Evolutionary conservation across 1,139 yeast genomes (phyloP), one percentile per base, ranked within the genome.

Genomic region (Pichia sp.): DNA sequence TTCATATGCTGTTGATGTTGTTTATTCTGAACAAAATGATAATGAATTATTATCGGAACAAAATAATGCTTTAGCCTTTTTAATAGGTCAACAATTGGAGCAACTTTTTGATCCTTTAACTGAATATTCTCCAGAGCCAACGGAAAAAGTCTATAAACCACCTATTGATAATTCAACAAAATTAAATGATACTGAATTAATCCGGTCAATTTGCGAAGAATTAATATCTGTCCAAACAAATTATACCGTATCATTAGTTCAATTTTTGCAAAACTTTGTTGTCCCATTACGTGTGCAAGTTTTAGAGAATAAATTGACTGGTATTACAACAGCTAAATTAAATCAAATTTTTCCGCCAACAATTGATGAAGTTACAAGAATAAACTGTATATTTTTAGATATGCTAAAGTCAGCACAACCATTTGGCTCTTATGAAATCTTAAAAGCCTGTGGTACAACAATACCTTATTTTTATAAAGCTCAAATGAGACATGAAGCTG

Each of bases 381-480:
- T 90, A 35, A 89, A 89, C 59, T 86, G 95, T 60, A 80, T 90
- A 5, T 77, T 87, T 48, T 75, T 84, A 52, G 95, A 85, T 55
- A 78, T 94, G 23, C 66, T 90, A 47, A 76, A 76, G 44, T 67
- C 74, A 23, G 94, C 97, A 0, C 59, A 70, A 3, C 77, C 81
- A 0, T 77, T 64, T 58, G 96, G 96, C 3, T 67, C 79, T 35
- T 79, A 76, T 51, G 96, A 90, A 61, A 71, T 87, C 5, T 63
- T 90, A 47, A 80, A 77, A 52, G 96, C 92, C 0, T 75, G 92
- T 58, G 92, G 87, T 2, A 72, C 77, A 50, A 80, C 92, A 0
- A 70, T 90, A 26, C 96, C 97, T 0, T 87, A 87, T 61, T 89
- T 89, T 60, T 90, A 87, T 66, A 86, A 87, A 59, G 96, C 97